A percentile compares a stretch with the other conserved stretches of the same genome.
Conservation (phyloP, 768 basidiomycete species). For the Suillus weaverae region DNA sequence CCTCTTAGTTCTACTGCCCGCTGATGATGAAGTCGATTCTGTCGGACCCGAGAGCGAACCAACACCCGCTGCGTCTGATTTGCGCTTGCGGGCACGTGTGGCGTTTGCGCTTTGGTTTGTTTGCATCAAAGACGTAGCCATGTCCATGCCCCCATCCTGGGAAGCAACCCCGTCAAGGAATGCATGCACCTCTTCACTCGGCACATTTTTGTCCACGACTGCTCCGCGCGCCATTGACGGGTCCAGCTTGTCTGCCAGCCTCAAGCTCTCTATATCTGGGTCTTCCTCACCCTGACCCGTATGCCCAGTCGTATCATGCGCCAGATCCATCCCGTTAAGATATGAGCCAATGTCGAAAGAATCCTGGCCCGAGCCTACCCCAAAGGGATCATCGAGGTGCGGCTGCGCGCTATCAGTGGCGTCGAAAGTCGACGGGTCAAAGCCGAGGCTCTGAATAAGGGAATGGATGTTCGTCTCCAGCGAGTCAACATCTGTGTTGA, state of each 20-base stretch:
- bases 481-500: slow-evolving; percentile 72
- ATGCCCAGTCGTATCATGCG: slow-evolving; percentile 23
- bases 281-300: slow-evolving; percentile 23
- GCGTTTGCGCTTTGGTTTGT: background rate
- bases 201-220: slow-evolving; percentile 29
- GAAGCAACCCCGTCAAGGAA: slow-evolving; percentile 45
- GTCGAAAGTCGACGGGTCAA: slow-evolving; percentile 48
- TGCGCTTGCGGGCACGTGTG: slow-evolving; percentile 37
- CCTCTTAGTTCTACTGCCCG: slow-evolving; percentile 26
- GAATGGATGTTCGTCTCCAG: slow-evolving; percentile 68
- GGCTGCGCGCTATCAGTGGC: background rate
- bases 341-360: slow-evolving; percentile 44
- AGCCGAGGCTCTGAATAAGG: slow-evolving; percentile 68
- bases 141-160: slow-evolving; percentile 24
- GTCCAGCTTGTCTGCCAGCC: slow-evolving; percentile 34
- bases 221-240: slow-evolving; percentile 33
- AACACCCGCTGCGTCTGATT: slow-evolving; percentile 35
- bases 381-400: slow-evolving; percentile 10
- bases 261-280: slow-evolving; percentile 25
- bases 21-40: slow-evolving; percentile 2
- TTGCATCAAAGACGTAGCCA: background rate
- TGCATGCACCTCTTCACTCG: slow-evolving; percentile 38
- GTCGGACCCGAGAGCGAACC: background rate
- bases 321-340: slow-evolving; percentile 35
- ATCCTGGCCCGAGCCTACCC: slow-evolving; percentile 14